Evolutionary conservation across 176 grass and related monocot species (phyloP), one percentile per base, ranked within the genome.

Genomic region (Stipa capillata): DNA sequence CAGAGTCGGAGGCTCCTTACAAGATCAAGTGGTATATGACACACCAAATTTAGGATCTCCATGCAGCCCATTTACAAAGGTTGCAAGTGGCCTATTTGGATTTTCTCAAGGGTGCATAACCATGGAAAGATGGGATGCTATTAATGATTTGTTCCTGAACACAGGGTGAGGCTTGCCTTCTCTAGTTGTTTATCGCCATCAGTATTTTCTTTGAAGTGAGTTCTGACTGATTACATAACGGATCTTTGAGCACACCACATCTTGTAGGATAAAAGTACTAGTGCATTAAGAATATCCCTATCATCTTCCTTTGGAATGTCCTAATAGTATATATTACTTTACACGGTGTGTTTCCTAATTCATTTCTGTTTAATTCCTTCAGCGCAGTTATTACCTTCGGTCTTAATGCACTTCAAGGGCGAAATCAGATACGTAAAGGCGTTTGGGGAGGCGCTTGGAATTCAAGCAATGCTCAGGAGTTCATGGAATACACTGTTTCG

Each of bases 91-190:
- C 20, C 73, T 99, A 31, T 99, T 99, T 76, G 96, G 96, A 65
- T 99, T 99, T 79, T 99, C 96, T 66, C 71, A 93, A 80, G 96
- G 96, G 48, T 99, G 96, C 78, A 88, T 99, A 85, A 95, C 90
- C 74, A 95, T 89, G 82, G 72, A 87, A 79, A 93, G 92, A 91
- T 99, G 96, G 96, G 90, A 95, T 73, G 78, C 83, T 70, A 69
- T 99, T 67, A 99, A 95, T 73, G n/a, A 83, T 42, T 37, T 99
- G n/a, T 93, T 99, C 51, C 33, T 90, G 71, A 85, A 84, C 67
- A 88, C 92, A 70, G 90, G 96, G 96, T 99, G 81, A 59, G 68
- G 2, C 48, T 27, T 80, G 59, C 21, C 28, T 67, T 73, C 50
- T 60, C 57, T 31, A 35, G 36, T 35, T 62, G 35, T 34, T 69